Base-by-base conservation (phyloP, 1,139 yeast genomes). In the Debaryomyces singareniensis region DNA sequence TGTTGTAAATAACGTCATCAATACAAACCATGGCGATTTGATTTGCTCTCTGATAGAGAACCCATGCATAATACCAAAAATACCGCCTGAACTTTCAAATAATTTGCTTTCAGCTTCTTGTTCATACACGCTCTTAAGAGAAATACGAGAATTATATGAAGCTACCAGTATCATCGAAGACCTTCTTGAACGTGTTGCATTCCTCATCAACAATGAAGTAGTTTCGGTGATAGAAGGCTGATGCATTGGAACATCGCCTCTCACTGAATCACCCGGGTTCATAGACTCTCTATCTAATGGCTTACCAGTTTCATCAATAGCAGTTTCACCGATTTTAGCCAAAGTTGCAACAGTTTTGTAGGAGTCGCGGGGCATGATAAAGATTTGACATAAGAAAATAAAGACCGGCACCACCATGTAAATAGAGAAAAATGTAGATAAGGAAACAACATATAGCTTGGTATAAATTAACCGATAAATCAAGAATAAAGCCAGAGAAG, bases 11-110 rank as follows among this genome's bases (percentile, higher is more conserved):
- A 75, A 49, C 14, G 85, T 72, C 82, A 86, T 81, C 33, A 86
- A 59, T 30, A 68, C 49, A 51, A 86, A 89, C 93, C 96, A 86
- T 7, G 80, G 78, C 3, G 91, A 74, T 27, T 55, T 59, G 33
- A 87, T 58, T 57, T 89, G 97, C 29, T 70, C 69, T 9, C 45
- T 39, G n/a, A 80, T 70, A 1, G 80, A 42, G 26, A 61, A 58
- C 3, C 79, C 84, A 51, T 89, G 96, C 53, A 87, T 59, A 5
- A 80, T 73, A n/a, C 96, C 96, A 59, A 83, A 85, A 2, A 85
- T 73, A 2, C 95, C 95, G 11, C 89, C 79, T 4, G 84, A 57
- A 35, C 75, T 63, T 27, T 61, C 53, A 23, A 68, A 61, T 33
- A 80, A 54, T 40, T 68, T 69, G 11, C 63, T 61, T 39, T 81